These are phyloP conservation scores for Pleurotus giganteus DNA, from an alignment of 768 basidiomycete species.

Conservation along the genomic window DNA sequence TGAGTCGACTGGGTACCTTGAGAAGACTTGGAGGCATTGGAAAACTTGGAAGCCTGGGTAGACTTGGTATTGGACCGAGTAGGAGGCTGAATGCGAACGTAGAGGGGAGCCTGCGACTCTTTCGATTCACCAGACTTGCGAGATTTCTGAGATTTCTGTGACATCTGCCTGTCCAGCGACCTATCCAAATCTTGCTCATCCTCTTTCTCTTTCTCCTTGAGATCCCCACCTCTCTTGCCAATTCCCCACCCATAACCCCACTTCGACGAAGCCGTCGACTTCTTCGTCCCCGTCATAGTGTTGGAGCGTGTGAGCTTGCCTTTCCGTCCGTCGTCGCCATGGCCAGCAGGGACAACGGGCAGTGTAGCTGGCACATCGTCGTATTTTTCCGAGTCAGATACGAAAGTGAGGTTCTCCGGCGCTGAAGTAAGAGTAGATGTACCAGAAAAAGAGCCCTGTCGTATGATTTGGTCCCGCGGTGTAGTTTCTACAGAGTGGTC, in stretches of 20 bases:
- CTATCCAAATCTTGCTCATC: constrained; percentile 16
- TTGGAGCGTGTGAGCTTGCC: constrained; percentile 44
- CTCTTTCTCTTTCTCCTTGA: constrained; percentile 37
- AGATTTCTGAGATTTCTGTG: constrained; percentile 25
- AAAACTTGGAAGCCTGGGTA: constrained; percentile 33
- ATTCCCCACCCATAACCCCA: constrained; percentile 76
- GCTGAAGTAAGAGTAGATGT: constrained; percentile 40
- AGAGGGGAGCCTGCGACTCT: constrained; percentile 23
- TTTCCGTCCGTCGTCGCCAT: constrained; percentile 36
- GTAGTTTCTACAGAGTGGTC: constrained; percentile 13
- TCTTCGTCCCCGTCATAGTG: constrained; percentile 60
- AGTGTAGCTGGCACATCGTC: constrained; percentile 40
- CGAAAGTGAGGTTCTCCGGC: constrained; percentile 52
- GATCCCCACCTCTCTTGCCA: constrained; percentile 43
- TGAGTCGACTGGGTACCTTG: constrained; percentile 15
- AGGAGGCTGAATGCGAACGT: constrained; percentile 17
- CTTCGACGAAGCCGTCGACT: constrained; percentile 40
- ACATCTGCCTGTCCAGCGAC: constrained; percentile 26
- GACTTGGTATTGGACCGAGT: constrained; percentile 38
- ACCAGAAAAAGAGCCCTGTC: constrained; percentile 43
- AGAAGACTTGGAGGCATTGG: constrained; percentile 23
- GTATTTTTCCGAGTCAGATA: constrained; percentile 62
- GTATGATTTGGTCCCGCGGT: constrained; percentile 30
- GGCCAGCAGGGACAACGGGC: constrained; percentile 25
- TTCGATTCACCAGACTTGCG: constrained; percentile 19